Conservation (phyloP, 345 rosid genomes). For the Rhodomyrtus tomentosa region DNA sequence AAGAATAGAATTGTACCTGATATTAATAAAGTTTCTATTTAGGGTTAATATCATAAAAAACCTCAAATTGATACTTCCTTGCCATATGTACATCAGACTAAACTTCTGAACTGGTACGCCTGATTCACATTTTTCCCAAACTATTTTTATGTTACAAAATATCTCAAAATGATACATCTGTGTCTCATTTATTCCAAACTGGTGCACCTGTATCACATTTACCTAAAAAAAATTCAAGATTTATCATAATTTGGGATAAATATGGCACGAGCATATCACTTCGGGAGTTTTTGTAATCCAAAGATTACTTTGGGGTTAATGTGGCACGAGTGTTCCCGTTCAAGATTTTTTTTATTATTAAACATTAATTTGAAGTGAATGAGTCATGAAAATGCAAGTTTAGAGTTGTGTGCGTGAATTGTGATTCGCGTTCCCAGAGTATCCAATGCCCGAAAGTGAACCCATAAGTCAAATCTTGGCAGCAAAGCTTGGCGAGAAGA, state of each 20-base stretch:
- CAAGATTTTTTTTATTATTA: background rate
- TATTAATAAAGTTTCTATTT: background rate
- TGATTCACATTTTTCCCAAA: background rate
- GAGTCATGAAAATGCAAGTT: background rate
- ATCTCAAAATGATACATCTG: no score
- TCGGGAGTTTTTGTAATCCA: no score
- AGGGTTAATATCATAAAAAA: background rate
- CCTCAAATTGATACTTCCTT: accelerated
- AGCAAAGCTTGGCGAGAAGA: background rate
- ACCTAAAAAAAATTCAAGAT: background rate
- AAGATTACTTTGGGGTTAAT: background rate
- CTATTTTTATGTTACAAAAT: no score
- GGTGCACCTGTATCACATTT: no score
- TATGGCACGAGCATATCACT: background rate
- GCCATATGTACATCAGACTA: background rate
- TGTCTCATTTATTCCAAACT: background rate
- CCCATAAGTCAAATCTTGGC: background rate
- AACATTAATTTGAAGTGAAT: background rate
- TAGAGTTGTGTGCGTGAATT: no score
- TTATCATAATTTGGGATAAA: background rate
- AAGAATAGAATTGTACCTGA: background rate
- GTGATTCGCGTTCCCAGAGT: background rate
- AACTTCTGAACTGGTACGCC: background rate
- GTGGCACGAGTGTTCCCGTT: background rate
- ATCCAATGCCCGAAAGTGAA: background rate